Base-by-base conservation (phyloP, 805 yeast genomes). In the Candida morakotiae region DNA sequence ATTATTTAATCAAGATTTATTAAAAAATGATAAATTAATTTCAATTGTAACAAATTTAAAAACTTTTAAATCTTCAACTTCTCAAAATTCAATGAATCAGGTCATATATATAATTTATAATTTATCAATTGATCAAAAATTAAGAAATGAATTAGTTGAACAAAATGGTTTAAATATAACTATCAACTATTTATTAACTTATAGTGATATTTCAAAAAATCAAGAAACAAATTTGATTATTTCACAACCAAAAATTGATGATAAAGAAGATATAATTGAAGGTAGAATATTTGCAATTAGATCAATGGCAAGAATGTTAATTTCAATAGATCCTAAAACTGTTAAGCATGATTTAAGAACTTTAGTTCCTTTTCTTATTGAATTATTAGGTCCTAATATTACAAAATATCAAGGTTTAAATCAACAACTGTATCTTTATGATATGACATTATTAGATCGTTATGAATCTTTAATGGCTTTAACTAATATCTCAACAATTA, bases 401-500 rank as follows among this genome's bases (percentile, higher is more conserved):
- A 35, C 56, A 9, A 38, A 49, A 13, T 55, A 57, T 35, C 15
- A 42, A 2, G 52, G 53, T 1, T 15, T 40, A 2, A 33, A 34
- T 9, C 19, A n/a, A 2, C 33, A 32, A 5, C 52, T 52, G 4
- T 58, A 56, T 30, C 37, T 56, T 4, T 32, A 60, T 34, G 69
- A 66, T 0, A 42, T 64, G 14, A 56, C 67, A 1, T 44, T 45
- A 3, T 45, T 70, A 10, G 81, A 75, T 40, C 67, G 71, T 15
- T 73, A 71, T 45, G 83, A 79, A 47, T 62, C 80, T 0, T 58
- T 85, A 27, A 51, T 81, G 16, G 86, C 89, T 0, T 64, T 84
- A 20, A 84, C 91, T 1, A 85, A 84, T 54, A 45, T 82, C 6
- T 74, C 87, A 0, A 69, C 86, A 0, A 41, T 67, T 2, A 64